Conservation (phyloP, 73 alveolate species). For the Paramecium bursaria region DNA sequence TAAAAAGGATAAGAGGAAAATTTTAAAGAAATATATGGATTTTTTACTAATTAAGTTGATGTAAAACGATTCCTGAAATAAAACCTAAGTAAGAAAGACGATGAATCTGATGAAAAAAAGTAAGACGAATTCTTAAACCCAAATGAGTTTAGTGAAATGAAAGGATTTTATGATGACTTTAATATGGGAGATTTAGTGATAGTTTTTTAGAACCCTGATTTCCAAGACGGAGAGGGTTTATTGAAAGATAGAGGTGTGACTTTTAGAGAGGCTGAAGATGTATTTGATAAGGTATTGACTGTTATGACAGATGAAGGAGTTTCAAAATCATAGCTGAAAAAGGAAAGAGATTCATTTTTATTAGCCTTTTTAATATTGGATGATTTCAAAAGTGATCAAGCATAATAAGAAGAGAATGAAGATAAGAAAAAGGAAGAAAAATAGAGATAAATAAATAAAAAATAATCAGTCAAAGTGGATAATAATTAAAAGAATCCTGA, state of each 20-base stretch:
- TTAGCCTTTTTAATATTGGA: slow-evolving; percentile 36
- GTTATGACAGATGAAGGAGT: slow-evolving; percentile 40
- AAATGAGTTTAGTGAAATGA: slow-evolving; percentile 1
- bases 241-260: slow-evolving; percentile 38
- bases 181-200: neutral
- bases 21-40: neutral
- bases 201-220: neutral
- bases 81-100: neutral
- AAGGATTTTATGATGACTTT: neutral
- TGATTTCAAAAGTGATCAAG: neutral
- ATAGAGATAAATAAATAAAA: neutral
- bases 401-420: neutral
- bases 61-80: neutral
- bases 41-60: slow-evolving; percentile 6
- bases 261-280: neutral
- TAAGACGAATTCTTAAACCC: neutral
- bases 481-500: neutral
- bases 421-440: neutral
- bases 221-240: slow-evolving; percentile 4
- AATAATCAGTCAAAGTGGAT: neutral
- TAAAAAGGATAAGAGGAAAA: neutral
- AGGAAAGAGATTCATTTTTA: slow-evolving; percentile 15
- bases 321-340: slow-evolving; percentile 16
- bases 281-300: neutral
- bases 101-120: neutral